Evolutionary conservation across 805 yeast species (phyloP).

Genomic region (Wickerhamomyces strasburgensis): DNA sequence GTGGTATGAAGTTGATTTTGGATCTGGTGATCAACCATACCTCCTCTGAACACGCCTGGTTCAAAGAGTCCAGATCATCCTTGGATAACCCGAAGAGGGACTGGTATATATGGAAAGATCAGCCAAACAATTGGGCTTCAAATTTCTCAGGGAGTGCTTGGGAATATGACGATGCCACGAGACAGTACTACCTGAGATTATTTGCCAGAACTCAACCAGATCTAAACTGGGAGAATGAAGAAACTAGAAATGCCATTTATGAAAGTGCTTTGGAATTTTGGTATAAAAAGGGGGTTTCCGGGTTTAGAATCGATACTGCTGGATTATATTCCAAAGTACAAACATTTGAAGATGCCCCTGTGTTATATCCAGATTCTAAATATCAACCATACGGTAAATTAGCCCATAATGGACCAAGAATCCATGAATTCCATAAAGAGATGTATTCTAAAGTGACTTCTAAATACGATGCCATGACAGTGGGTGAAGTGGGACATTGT

Average conservation of each 20-base stretch:
- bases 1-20: slow-evolving; percentile 47
- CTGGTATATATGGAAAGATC: slow-evolving; percentile 54
- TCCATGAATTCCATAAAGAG: slow-evolving; percentile 54
- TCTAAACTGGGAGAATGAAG: slow-evolving; percentile 53
- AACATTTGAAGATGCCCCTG: slow-evolving; percentile 44
- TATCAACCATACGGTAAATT: slow-evolving; percentile 35
- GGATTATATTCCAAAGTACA: slow-evolving; percentile 46
- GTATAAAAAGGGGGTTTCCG: slow-evolving; percentile 53
- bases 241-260: slow-evolving; percentile 31
- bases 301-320: slow-evolving; percentile 55
- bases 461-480: slow-evolving; percentile 49
- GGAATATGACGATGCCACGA: slow-evolving; percentile 48
- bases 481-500: slow-evolving; percentile 49
- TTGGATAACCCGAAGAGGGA: slow-evolving; percentile 51
- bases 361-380: slow-evolving; percentile 34
- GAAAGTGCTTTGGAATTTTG: slow-evolving; percentile 46
- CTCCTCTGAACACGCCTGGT: slow-evolving; percentile 53
- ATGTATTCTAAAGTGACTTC: slow-evolving; percentile 38
- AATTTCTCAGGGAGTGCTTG: slow-evolving; percentile 53
- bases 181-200: slow-evolving; percentile 50
- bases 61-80: slow-evolving; percentile 48
- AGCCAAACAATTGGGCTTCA: slow-evolving; percentile 57
- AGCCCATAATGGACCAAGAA: slow-evolving; percentile 46
- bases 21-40: slow-evolving; percentile 60
- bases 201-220: slow-evolving; percentile 56